Evolutionary conservation across 169 alveolate genomes (phyloP), one percentile per base, ranked within the genome.

Genomic region (Plasmodium berghei): DNA sequence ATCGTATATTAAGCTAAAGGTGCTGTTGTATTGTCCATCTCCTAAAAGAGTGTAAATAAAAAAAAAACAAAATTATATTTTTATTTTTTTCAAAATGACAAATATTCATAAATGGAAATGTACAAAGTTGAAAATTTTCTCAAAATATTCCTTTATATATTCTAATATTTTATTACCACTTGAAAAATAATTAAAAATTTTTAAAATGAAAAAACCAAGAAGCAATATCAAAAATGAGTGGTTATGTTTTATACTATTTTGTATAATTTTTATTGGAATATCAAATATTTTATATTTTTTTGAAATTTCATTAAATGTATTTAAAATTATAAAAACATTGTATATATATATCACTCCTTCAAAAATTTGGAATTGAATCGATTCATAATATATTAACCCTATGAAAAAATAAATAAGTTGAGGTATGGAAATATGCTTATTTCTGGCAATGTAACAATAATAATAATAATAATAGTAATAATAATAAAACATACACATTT

Each of bases 241-340:
- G 14, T 66, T 80, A 14, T 80, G 62, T 46, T 34, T 45, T 12
- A 80, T 46, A 18, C 83, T 80, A 18, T 54, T 22, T 10, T 26
- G 22, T 6, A 80, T 28, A 49, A 80, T 80, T 66, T 80, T 55
- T 58, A 67, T 45, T 24, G 90, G 83, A 24, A 80, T 52, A 6
- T 9, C 14, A 64, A 80, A 59, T 12, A 56, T 58, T 56, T 64
- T 80, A n/a, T 42, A 52, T 16, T 18, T 8, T 40, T 66, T 64
- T 54, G 90, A 66, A 0, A 34, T 12, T 9, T 24, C 42, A 16
- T 42, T 55, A 58, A 66, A 46, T 18, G 66, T 26, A 70, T 34
- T 80, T 52, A 80, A 6, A 14, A 80, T 52, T 61, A 80, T 34
- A 58, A 64, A 55, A 54, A 80, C 24, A 58, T 64, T 66, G 28